Conservation (phyloP, 768 basidiomycete genomes). For the Phaeotremella skinneri region DNA sequence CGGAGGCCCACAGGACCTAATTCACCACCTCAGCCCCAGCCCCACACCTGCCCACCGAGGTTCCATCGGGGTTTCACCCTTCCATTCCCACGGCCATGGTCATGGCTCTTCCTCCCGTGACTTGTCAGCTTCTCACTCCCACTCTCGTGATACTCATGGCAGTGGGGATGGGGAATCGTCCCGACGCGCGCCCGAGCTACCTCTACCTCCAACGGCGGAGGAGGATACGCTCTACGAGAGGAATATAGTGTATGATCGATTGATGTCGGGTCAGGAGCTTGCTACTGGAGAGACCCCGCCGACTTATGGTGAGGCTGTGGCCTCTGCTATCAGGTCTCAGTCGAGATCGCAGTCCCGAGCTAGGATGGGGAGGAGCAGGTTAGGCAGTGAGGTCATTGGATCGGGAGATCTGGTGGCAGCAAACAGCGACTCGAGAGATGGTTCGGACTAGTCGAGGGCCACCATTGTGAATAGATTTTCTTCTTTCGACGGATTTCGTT, state of each 20-base stretch:
- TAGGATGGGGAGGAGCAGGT: not conserved
- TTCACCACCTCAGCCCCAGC: not conserved
- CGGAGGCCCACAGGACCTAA: not conserved
- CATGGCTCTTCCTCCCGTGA: not conserved
- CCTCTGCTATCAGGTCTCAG: constrained; percentile 12
- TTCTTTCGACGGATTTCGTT: too few species aligned
- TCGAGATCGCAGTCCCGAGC: constrained; percentile 13
- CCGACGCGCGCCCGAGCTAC: constrained; percentile 3
- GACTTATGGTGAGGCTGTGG: constrained; percentile 58
- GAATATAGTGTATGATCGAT: constrained; percentile 65
- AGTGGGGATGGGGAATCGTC: not conserved
- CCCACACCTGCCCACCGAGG: not conserved
- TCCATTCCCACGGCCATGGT: not conserved
- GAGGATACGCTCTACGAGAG: constrained; percentile 50
- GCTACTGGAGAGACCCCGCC: constrained; percentile 83
- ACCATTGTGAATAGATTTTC: too few species aligned
- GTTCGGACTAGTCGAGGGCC: constrained; percentile 23
- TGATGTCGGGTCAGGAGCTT: constrained; percentile 77
- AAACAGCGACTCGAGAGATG: constrained; percentile 1
- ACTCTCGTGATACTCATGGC: not conserved
- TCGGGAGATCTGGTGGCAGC: constrained; percentile 4
- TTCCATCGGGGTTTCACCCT: not conserved
- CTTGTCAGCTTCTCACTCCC: not conserved
- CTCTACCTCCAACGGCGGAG: constrained; percentile 17
- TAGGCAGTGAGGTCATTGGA: not conserved